Evolutionary conservation across 495 filamentous ascomycete species (phyloP).

Genomic region (Bryoglossum gracile): DNA sequence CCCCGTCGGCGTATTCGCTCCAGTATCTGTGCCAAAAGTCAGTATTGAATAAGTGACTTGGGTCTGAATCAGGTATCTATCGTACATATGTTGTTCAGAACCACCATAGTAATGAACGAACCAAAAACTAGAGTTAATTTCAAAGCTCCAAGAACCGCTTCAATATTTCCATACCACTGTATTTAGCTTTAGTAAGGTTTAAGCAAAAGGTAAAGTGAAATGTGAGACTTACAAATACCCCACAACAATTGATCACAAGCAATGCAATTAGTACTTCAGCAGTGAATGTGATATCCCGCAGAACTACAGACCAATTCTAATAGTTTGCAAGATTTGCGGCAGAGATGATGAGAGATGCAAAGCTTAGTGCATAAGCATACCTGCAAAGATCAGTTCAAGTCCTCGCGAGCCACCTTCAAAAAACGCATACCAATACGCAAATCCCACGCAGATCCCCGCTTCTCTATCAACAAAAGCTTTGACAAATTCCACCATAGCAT

Average conservation of each 20-base stretch:
- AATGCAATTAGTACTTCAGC: slow-evolving; percentile 29
- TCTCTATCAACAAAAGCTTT: slow-evolving; percentile 31
- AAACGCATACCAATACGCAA: slow-evolving; percentile 21
- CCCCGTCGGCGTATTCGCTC: too few relatives aligned
- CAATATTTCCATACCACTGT: slow-evolving; percentile 32
- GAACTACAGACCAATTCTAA: neutral
- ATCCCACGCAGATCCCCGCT: slow-evolving; percentile 27
- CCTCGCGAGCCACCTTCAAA: too few relatives aligned
- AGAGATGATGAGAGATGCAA: slow-evolving; percentile 9
- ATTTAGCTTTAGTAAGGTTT: slow-evolving; percentile 25
- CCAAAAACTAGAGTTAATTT: slow-evolving; percentile 27
- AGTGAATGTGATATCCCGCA: slow-evolving; percentile 21
- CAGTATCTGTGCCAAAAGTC: neutral
- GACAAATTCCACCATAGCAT: slow-evolving; percentile 31
- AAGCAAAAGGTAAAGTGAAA: neutral
- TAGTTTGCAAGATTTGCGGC: neutral
- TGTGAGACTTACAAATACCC: slow-evolving; percentile 26
- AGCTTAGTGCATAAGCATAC: slow-evolving; percentile 9
- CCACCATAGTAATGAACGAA: slow-evolving; percentile 28
- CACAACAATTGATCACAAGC: slow-evolving; percentile 30
- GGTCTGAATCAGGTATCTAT: neutral
- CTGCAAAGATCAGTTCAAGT: slow-evolving; percentile 3
- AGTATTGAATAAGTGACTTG: neutral
- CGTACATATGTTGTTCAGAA: slow-evolving; percentile 33
- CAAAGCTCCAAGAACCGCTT: slow-evolving; percentile 34